These are phyloP conservation scores for Botrytis fabae DNA, from an alignment of 2,329 filamentous ascomycete species.

Conservation along the genomic window DNA sequence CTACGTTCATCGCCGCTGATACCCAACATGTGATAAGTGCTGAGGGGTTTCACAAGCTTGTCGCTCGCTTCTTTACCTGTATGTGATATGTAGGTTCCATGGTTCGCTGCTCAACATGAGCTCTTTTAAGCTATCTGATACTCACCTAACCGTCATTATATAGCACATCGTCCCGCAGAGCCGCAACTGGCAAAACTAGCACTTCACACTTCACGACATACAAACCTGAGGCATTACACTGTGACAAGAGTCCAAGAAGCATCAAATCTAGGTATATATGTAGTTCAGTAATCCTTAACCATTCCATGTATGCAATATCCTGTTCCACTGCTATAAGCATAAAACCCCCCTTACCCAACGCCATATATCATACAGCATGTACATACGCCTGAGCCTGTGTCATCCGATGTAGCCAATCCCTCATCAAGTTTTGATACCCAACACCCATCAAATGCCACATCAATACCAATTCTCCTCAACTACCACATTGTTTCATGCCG, in stretches of 20 bases:
- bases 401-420: constrained; percentile 5
- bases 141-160: not conserved
- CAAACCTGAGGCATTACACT: not conserved
- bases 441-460: constrained; percentile 7
- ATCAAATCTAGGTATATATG: constrained; percentile 12
- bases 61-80: not conserved
- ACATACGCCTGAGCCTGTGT: constrained; percentile 3
- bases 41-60: not conserved
- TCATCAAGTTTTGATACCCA: constrained; percentile 18
- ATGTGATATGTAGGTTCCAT: not conserved
- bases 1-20: not conserved
- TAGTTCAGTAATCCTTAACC: not conserved
- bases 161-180: not conserved
- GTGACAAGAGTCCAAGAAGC: not conserved
- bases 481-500: not conserved
- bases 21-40: no score
- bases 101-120: not conserved
- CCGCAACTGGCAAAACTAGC: no score
- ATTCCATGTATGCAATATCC: constrained; percentile 5
- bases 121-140: not conserved
- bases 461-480: not conserved
- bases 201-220: not conserved
- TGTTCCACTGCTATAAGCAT: not conserved
- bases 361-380: constrained; percentile 15
- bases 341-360: not conserved